Percentiles rank a stretch among this genome's conserved stretches.
Conservation (phyloP, 768 basidiomycete genomes). For the Suillus decipiens region DNA sequence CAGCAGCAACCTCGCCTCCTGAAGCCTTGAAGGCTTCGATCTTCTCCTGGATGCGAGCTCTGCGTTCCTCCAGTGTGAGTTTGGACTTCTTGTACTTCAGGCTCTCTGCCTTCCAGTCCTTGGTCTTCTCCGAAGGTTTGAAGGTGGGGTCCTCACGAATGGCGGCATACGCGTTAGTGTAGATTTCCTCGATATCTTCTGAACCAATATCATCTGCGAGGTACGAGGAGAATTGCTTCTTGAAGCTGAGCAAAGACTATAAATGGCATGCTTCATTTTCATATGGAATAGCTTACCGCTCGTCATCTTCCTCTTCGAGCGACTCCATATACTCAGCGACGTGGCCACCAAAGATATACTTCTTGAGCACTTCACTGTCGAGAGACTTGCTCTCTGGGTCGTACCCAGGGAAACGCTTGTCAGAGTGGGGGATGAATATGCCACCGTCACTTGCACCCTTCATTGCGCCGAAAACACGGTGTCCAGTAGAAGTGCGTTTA, state of each 20-base stretch:
- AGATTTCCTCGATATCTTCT: slow-evolving; percentile 97
- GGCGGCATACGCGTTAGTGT: slow-evolving; percentile 87
- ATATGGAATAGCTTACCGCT: slow-evolving; percentile 55
- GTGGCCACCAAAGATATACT: slow-evolving; percentile 97
- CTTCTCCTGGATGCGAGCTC: slow-evolving; percentile 79
- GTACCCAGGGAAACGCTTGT: slow-evolving; percentile 97
- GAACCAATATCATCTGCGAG: slow-evolving; percentile 95
- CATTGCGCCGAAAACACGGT: slow-evolving; percentile 96
- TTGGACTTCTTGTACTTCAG: slow-evolving; percentile 67
- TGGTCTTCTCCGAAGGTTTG: slow-evolving; percentile 85
- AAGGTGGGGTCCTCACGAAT: slow-evolving; percentile 95
- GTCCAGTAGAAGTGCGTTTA: slow-evolving; percentile 95
- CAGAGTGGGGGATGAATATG: slow-evolving; percentile 96
- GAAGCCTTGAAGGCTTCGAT: slow-evolving; percentile 88
- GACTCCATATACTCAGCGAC: slow-evolving; percentile 99
- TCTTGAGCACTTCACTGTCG: slow-evolving; percentile 92
- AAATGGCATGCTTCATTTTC: slow-evolving; percentile 5
- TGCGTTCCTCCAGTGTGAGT: slow-evolving; percentile 78
- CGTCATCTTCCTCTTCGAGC: slow-evolving; percentile 99
- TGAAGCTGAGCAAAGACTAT: slow-evolving; percentile 61
- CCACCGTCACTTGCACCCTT: slow-evolving; percentile 99
- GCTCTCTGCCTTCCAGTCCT: slow-evolving; percentile 89
- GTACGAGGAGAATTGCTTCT: slow-evolving; percentile 95
- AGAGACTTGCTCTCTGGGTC: slow-evolving; percentile 91
- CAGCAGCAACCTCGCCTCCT: slow-evolving; percentile 41